Base-by-base conservation (phyloP, 352 stramenopile genomes). In the Aphanomyces invadans region DNA sequence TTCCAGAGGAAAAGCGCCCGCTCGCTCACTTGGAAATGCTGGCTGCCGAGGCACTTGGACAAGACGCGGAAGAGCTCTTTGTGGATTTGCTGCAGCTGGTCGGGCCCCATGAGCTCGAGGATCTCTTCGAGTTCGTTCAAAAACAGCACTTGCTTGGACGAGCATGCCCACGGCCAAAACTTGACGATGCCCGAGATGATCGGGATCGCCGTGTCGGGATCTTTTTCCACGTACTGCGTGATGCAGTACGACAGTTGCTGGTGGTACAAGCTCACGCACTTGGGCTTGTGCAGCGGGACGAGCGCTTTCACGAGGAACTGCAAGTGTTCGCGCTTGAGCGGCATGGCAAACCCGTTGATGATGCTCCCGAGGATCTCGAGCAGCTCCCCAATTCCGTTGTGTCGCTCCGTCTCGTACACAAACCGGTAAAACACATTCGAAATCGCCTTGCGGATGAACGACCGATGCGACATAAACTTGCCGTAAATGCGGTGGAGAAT, bases 211-310 rank as follows among this genome's bases (percentile, higher is more conserved):
- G 95, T 98, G 70, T 98, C 89, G 0, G 95, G 91, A 75, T 99
- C 97, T 75, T 99, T 99, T 77, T 99, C 96, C 51, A 99, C 95
- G 75, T 99, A 99, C 76, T 99, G 96, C 72, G 97, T 98, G 68
- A 99, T 98, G 83, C 97, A 99, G 78, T 99, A 99, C 9, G 94
- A 98, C 11, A 99, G 83, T 70, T 99, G 97, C 76, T 99, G 96
- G 75, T 99, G 96, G 78, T 99, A 99, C 62, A 98, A 86, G 48
- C 83, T 87, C 33, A 99, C 90, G 62, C 88, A 98, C 70, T 97
- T 97, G 31, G 96, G 94, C 78, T 99, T 99, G 84, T 99, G 97
- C 61, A 99, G 81, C 15, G 97, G 97, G 70, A 99, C 96, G n/a
- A 99, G 80, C 31, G 96, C 95, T 49, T 89, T 79, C 32, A 97